Percentiles rank a stretch among this genome's conserved stretches.
Conservation (phyloP, 2,329 filamentous ascomycete species). For the Diaporthe vexans region DNA sequence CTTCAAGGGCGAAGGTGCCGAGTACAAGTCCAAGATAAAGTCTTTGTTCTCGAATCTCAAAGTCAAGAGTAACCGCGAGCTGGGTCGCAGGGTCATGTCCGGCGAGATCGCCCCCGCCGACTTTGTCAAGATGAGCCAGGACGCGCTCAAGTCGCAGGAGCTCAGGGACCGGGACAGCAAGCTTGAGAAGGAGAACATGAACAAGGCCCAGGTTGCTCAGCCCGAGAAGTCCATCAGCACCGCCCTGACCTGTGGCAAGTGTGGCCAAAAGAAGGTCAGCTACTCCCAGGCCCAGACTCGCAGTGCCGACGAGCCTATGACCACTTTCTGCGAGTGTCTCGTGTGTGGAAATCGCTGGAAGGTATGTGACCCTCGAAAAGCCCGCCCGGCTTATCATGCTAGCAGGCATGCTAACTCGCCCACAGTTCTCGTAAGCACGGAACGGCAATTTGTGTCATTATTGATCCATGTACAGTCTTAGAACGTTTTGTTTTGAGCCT, state of each 20-base stretch:
- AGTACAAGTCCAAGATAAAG: slow-evolving; percentile 90
- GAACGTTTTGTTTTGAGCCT: not conserved
- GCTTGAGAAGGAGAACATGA: slow-evolving; percentile 93
- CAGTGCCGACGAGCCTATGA: slow-evolving; percentile 94
- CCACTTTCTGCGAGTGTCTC: slow-evolving; percentile 80
- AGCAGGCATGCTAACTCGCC: slow-evolving; percentile 32
- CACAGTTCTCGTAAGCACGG: slow-evolving; percentile 48
- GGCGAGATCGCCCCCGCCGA: slow-evolving; percentile 79
- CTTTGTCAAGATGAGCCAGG: slow-evolving; percentile 89
- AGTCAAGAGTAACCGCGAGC: slow-evolving; percentile 85
- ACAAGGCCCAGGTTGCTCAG: slow-evolving; percentile 94
- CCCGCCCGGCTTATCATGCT: slow-evolving; percentile 43
- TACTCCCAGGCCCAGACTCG: slow-evolving; percentile 97
- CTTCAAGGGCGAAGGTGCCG: slow-evolving; percentile 78
- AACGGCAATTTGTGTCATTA: not conserved
- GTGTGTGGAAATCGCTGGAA: slow-evolving; percentile 80
- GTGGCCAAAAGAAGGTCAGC: slow-evolving; percentile 92
- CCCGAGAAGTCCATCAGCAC: slow-evolving; percentile 91
- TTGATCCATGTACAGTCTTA: not conserved
- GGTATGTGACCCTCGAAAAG: slow-evolving; percentile 60
- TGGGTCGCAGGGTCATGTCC: slow-evolving; percentile 81
- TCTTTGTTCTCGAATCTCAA: slow-evolving; percentile 96
- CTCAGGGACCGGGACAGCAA: slow-evolving; percentile 81
- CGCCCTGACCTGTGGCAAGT: slow-evolving; percentile 90
- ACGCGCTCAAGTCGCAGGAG: slow-evolving; percentile 91